Conservation (phyloP, 208 protist species). For the Leishmania lainsoni region DNA sequence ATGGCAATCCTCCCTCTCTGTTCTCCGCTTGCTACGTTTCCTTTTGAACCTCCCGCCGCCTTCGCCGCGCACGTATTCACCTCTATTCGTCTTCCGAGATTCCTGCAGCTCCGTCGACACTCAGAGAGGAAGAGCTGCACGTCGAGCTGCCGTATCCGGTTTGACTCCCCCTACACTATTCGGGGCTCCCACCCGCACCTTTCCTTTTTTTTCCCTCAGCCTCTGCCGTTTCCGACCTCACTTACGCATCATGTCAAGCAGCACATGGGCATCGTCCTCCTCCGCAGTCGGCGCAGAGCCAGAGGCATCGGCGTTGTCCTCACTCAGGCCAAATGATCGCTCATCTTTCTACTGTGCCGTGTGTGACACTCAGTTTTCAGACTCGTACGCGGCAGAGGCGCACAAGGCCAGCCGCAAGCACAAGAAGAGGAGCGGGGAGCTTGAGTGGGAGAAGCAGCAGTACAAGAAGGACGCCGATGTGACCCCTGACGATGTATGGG, state of each 20-base stretch:
- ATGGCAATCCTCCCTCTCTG: neutral
- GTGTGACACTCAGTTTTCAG: conserved; percentile 69
- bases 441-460: conserved; percentile 47
- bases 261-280: neutral
- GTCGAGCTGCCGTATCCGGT: neutral
- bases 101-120: neutral
- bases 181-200: neutral
- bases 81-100: too few relatives aligned
- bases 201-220: neutral
- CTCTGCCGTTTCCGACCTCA: neutral
- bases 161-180: neutral
- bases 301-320: neutral
- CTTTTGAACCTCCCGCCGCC: neutral
- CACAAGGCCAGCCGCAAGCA: conserved; percentile 71
- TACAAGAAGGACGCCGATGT: conserved; percentile 77
- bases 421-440: conserved; percentile 71
- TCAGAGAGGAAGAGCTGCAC: neutral
- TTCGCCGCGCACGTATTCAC: neutral
- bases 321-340: neutral
- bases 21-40: neutral
- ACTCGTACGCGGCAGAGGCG: conserved; percentile 52
- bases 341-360: conserved; percentile 61
- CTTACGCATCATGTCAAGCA: neutral
- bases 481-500: conserved; percentile 71
- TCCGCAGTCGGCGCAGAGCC: neutral